Evolutionary conservation across 2,329 filamentous ascomycete species (phyloP).

Genomic region (Thelonectria discophora): DNA sequence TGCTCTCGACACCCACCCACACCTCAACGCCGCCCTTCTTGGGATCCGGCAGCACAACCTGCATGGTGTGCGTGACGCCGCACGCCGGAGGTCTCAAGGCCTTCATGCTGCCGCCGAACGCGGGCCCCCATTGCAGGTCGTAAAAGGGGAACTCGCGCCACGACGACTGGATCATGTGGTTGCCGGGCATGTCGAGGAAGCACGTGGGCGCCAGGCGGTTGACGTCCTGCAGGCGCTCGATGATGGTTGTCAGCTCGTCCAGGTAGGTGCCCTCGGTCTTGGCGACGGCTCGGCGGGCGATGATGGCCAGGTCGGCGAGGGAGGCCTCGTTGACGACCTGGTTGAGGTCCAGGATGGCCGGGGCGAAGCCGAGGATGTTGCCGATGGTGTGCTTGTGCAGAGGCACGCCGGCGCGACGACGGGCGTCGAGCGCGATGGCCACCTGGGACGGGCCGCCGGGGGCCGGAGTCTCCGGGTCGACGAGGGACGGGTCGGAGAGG

Average conservation of each 20-base stretch:
- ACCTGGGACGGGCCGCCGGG: constrained; percentile 20
- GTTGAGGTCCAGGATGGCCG: constrained; percentile 21
- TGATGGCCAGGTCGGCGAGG: constrained; percentile 24
- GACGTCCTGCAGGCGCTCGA: constrained; percentile 18
- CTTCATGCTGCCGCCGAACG: constrained; percentile 18
- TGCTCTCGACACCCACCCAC: constrained; percentile 21
- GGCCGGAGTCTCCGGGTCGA: neutral
- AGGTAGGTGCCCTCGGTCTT: constrained; percentile 18
- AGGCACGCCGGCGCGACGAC: constrained; percentile 18
- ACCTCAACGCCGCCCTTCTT: constrained; percentile 23
- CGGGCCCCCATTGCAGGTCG: constrained; percentile 22
- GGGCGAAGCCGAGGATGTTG: constrained; percentile 25
- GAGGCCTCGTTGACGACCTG: constrained; percentile 22
- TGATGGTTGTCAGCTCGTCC: constrained; percentile 18
- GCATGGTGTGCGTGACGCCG: constrained; percentile 28
- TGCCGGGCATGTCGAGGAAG: constrained; percentile 26
- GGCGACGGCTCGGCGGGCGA: constrained; percentile 14
- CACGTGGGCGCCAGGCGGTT: constrained; percentile 16
- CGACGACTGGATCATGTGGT: constrained; percentile 24
- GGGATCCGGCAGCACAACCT: constrained; percentile 23
- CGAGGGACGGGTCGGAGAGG: neutral
- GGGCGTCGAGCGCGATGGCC: constrained; percentile 24
- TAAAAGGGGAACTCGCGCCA: constrained; percentile 28
- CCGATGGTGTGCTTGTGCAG: constrained; percentile 24
- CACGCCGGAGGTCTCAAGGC: constrained; percentile 15